Percentiles rank a stretch among this genome's conserved stretches.
phyloP scores from a whole-genome alignment of 2,329 filamentous ascomycete genomes.

The Cladosporium sp. region DNA sequence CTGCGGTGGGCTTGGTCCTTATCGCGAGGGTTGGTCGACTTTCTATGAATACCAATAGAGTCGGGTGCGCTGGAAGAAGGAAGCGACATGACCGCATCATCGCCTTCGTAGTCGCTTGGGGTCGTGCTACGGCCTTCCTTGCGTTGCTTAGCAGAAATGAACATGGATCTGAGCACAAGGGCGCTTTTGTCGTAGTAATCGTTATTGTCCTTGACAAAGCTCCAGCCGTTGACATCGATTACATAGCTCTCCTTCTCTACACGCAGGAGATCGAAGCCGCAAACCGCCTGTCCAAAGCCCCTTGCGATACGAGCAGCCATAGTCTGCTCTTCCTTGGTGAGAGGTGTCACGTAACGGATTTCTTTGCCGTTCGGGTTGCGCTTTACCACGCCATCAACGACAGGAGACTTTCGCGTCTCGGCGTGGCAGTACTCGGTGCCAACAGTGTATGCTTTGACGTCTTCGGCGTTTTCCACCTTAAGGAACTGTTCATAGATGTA shows the following conservation, averaged over 20 bases:
- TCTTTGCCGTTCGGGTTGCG: constrained; percentile 97
- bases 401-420: constrained; percentile 93
- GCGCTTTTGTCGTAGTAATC: constrained; percentile 95
- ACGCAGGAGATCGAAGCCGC: constrained; percentile 89
- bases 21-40: constrained; percentile 14
- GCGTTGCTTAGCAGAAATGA: constrained; percentile 70
- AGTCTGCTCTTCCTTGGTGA: constrained; percentile 72
- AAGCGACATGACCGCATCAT: constrained; percentile 11
- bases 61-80: constrained; percentile 6
- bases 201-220: constrained; percentile 98
- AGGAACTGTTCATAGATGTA: constrained; percentile 98
- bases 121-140: constrained; percentile 32
- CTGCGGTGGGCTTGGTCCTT: constrained; percentile 34
- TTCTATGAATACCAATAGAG: constrained; percentile 7
- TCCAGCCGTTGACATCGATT: constrained; percentile 99
- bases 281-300: constrained; percentile 90
- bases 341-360: constrained; percentile 84
- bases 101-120: constrained; percentile 22
- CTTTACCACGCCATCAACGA: constrained; percentile 91
- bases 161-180: constrained; percentile 79
- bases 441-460: constrained; percentile 98
- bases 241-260: constrained; percentile 89
- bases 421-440: constrained; percentile 90
- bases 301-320: constrained; percentile 87
- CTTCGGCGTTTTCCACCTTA: constrained; percentile 92